Conservation (phyloP, 2,329 filamentous ascomycete genomes). For the Fusarium tuaranense region DNA sequence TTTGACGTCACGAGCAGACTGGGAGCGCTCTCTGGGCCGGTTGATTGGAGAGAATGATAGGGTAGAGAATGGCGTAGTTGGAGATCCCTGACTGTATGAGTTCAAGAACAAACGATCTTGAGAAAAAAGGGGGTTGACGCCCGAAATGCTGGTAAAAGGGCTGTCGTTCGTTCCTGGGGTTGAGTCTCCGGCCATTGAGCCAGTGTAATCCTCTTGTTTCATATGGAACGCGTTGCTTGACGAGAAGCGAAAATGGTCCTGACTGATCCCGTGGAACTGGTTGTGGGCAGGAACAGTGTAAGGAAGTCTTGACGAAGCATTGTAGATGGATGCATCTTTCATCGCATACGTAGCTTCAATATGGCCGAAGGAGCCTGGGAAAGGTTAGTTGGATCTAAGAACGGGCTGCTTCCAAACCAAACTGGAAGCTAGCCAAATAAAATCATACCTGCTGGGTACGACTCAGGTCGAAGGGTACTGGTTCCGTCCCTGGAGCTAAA, state of each 20-base stretch:
- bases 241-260: slow-evolving; percentile 45
- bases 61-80: slow-evolving; percentile 38
- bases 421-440: not conserved
- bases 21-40: slow-evolving; percentile 34
- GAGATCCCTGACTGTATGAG: slow-evolving; percentile 40
- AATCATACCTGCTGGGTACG: slow-evolving; percentile 29
- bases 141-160: slow-evolving; percentile 46
- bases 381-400: slow-evolving; percentile 19
- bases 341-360: slow-evolving; percentile 45
- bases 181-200: slow-evolving; percentile 32
- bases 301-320: slow-evolving; percentile 45
- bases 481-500: slow-evolving; percentile 40
- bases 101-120: slow-evolving; percentile 48
- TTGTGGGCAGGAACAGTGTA: slow-evolving; percentile 37
- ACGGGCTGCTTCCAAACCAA: not conserved
- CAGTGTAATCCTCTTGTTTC: slow-evolving; percentile 45
- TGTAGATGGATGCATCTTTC: slow-evolving; percentile 48
- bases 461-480: slow-evolving; percentile 32
- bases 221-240: slow-evolving; percentile 39
- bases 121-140: slow-evolving; percentile 49
- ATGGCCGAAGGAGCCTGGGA: slow-evolving; percentile 43
- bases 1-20: slow-evolving; percentile 37
- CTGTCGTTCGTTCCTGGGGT: slow-evolving; percentile 32
- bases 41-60: slow-evolving; percentile 49
- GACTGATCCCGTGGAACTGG: slow-evolving; percentile 39